phyloP scores from a whole-genome alignment of 768 basidiomycete species.

The Cantharellus cinnabarinus region DNA sequence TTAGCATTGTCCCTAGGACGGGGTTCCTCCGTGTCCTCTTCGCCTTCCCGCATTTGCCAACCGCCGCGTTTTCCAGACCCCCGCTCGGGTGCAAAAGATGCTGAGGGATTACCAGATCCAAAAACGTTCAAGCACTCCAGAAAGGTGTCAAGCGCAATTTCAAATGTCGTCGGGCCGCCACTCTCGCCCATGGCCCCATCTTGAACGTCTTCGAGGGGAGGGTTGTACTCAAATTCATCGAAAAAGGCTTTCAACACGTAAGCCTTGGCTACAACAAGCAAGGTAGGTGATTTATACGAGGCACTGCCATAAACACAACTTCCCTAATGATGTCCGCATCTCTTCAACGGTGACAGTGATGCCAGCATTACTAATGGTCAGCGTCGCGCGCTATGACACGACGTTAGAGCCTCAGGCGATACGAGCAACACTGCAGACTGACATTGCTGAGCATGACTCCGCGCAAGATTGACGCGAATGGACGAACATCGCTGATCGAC shows the following conservation, averaged over 20 bases:
- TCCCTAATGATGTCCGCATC: slow-evolving; percentile 60
- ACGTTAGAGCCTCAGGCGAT: neutral
- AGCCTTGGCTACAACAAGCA: slow-evolving; percentile 41
- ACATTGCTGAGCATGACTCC: slow-evolving; percentile 71
- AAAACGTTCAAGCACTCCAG: slow-evolving; percentile 89
- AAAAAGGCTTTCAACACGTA: slow-evolving; percentile 64
- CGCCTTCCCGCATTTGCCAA: slow-evolving; percentile 16
- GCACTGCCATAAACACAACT: slow-evolving; percentile 8
- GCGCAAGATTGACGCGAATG: slow-evolving; percentile 55
- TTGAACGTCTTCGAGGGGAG: slow-evolving; percentile 16
- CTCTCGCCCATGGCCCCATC: slow-evolving; percentile 14
- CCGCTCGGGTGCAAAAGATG: neutral
- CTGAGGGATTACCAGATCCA: slow-evolving; percentile 42
- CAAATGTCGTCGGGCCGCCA: slow-evolving; percentile 31
- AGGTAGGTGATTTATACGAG: neutral
- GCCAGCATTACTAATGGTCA: slow-evolving; percentile 49
- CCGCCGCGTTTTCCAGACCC: neutral
- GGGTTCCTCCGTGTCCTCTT: slow-evolving; percentile 5
- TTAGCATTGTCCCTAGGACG: slow-evolving; percentile 5
- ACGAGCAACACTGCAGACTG: slow-evolving; percentile 14
- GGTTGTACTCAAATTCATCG: slow-evolving; percentile 51
- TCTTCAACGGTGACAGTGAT: slow-evolving; percentile 72
- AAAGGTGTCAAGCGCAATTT: slow-evolving; percentile 64
- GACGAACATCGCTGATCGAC: slow-evolving; percentile 28
- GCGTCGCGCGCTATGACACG: slow-evolving; percentile 29